Base-by-base conservation (phyloP, 108 stramenopile genomes). In the Discostella stelligeroides region DNA sequence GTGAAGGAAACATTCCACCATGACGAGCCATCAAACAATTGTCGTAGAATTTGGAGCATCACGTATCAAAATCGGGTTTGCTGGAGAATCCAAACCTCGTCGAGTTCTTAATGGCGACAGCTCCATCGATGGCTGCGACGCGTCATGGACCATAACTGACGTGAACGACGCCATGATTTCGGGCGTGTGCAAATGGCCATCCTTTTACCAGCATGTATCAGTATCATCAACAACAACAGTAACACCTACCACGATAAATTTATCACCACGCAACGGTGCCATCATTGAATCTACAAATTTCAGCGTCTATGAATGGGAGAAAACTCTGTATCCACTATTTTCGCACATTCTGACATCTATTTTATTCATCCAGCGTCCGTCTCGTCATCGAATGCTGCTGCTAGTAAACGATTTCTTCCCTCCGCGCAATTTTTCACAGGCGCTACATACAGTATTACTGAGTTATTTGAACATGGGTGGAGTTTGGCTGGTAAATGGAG, bases 81-180 rank as follows among this genome's bases (percentile, higher is more conserved):
- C 76, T 47, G 76, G 76, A 65, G 76, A 77, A 50, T 64, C 76
- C 40, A 77, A 60, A 45, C 76, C 76, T 49, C 76, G 76, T 14
- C 68, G 68, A 30, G 68, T 77, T 8, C 43, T 77, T 28, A 25
- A 65, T 40, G 63, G 56, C 28, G 56, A 64, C 40, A 24, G 15
- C 28, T 20, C 29, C 17, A 47, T 49, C 41, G 60, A 17, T 7
- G 48, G 50, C 38, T 8, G 41, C 23, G 56, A 57, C 28, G 41
- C n/a, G 15, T 46, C 23, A 8, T 69, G 76, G 63, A n/a, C 21
- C 17, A 56, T 77, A 15, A 3, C 3, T 34, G 55, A 42, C 21
- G 43, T 77, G 39, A 65, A 70, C 49, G 76, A 77, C 53, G 68
- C 63, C 46, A 41, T 77, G 41, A 55, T 63, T 30, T 63, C 76